Evolutionary conservation across 768 basidiomycete genomes (phyloP).

Genomic region (Fibroporia radiculosa): DNA sequence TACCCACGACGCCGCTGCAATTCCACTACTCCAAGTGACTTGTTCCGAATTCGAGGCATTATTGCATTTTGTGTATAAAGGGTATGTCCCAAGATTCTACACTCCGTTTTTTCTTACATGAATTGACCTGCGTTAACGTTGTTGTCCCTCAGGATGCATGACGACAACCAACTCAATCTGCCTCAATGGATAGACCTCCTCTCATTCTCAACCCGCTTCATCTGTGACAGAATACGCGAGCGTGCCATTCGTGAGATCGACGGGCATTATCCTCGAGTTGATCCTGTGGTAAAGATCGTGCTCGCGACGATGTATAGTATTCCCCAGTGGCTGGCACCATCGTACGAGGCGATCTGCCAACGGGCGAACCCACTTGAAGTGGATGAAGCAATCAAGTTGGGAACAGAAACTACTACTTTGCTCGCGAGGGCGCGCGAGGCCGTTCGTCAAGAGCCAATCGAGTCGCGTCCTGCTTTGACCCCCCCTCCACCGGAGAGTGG

Average conservation of each 20-base stretch:
- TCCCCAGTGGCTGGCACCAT: constrained; percentile 27
- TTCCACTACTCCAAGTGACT: constrained; percentile 23
- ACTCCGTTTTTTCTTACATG: background rate
- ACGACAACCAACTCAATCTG: constrained; percentile 8
- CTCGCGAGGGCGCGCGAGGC: constrained; percentile 17
- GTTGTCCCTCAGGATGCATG: constrained; percentile 10
- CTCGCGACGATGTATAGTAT: constrained; percentile 29
- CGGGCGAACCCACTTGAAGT: constrained; percentile 22
- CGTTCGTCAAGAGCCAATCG: background rate
- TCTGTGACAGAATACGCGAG: constrained; percentile 25
- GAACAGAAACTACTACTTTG: constrained; percentile 11
- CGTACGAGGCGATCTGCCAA: constrained; percentile 28
- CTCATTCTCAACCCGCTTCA: constrained; percentile 28
- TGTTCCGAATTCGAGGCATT: constrained; percentile 25
- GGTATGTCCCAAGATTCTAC: constrained; percentile 18
- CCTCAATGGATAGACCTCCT: constrained; percentile 29
- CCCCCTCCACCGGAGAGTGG: background rate
- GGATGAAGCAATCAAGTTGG: constrained; percentile 24
- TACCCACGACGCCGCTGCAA: constrained; percentile 20
- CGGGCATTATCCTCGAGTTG: constrained; percentile 7
- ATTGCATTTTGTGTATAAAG: constrained; percentile 27
- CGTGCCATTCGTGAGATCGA: constrained; percentile 26
- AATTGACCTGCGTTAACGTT: background rate
- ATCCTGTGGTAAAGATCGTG: constrained; percentile 24
- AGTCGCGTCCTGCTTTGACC: background rate